Conservation (phyloP, 2,329 filamentous ascomycete genomes). For the Scolecobasidium constrictum region DNA sequence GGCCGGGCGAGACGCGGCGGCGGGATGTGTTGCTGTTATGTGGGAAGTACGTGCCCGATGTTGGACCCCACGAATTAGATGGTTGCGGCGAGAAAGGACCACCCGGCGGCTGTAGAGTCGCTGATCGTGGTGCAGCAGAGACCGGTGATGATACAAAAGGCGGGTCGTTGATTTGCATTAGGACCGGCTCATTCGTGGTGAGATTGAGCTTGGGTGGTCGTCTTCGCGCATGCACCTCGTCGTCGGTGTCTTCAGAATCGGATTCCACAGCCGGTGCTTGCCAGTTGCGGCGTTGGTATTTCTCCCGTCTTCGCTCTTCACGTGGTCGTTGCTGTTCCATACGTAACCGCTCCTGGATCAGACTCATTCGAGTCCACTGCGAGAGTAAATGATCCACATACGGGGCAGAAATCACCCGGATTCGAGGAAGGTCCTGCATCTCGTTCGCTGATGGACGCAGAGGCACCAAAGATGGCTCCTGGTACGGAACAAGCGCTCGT, state of each 20-base stretch:
- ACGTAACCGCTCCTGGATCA: background rate
- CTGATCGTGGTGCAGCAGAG: background rate
- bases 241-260: conserved; percentile 1
- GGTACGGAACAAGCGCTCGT: conserved; percentile 19
- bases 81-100: conserved; percentile 1
- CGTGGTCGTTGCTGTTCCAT: background rate
- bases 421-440: conserved; percentile 15
- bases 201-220: conserved; percentile 2
- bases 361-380: conserved; percentile 7
- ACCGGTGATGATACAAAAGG: background rate
- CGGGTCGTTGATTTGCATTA: background rate
- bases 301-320: background rate
- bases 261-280: conserved; percentile 4
- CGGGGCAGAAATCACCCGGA: conserved; percentile 3
- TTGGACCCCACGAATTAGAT: conserved; percentile 7
- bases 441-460: conserved; percentile 17
- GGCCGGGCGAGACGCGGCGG: background rate
- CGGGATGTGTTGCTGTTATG: background rate
- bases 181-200: conserved; percentile 2
- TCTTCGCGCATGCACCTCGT: background rate
- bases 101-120: background rate
- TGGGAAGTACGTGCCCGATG: conserved; percentile 3
- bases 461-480: conserved; percentile 17
- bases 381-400: conserved; percentile 9
- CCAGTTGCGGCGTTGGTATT: background rate